These are phyloP conservation scores for Phyllachora maydis DNA, from an alignment of 2,329 filamentous ascomycete genomes.

Conservation along the genomic window DNA sequence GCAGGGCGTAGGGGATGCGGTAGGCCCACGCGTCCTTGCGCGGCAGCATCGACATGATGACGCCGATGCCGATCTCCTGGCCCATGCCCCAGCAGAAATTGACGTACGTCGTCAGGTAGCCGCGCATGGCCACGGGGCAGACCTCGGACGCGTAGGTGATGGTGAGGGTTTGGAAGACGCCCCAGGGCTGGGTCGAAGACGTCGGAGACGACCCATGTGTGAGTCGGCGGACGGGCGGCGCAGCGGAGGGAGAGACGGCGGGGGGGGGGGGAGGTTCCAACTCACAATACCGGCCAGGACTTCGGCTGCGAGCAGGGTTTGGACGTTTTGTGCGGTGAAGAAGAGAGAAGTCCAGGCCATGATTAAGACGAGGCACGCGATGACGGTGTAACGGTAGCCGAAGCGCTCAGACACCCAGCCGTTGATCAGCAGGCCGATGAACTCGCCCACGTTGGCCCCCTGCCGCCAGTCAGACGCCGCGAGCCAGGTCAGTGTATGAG, in stretches of 20 bases:
- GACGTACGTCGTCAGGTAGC: conserved; percentile 53
- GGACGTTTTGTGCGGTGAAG: conserved; percentile 40
- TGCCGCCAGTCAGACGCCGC: conserved; percentile 7
- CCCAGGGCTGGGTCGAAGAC: conserved; percentile 20
- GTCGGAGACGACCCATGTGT: no score
- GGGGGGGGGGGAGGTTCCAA: conserved; percentile 1
- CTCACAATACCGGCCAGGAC: conserved; percentile 33
- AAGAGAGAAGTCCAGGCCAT: conserved; percentile 39
- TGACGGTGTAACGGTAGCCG: conserved; percentile 45
- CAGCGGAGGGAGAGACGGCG: not conserved
- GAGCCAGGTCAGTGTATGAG: no score
- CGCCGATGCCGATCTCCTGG: conserved; percentile 53
- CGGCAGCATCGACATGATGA: conserved; percentile 46
- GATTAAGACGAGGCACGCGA: conserved; percentile 31
- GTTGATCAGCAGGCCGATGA: conserved; percentile 45
- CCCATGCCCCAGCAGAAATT: conserved; percentile 66
- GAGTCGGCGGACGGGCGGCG: not conserved
- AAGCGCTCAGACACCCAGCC: conserved; percentile 46
- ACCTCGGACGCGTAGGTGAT: conserved; percentile 53
- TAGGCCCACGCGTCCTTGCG: conserved; percentile 43
- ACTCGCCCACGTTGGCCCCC: conserved; percentile 38
- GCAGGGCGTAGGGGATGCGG: conserved; percentile 48
- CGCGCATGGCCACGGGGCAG: conserved; percentile 50
- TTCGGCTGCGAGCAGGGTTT: conserved; percentile 36
- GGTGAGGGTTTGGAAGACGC: conserved; percentile 24